Conservation (phyloP, 495 filamentous ascomycete genomes). For the Hyaloscypha hepaticicola region DNA sequence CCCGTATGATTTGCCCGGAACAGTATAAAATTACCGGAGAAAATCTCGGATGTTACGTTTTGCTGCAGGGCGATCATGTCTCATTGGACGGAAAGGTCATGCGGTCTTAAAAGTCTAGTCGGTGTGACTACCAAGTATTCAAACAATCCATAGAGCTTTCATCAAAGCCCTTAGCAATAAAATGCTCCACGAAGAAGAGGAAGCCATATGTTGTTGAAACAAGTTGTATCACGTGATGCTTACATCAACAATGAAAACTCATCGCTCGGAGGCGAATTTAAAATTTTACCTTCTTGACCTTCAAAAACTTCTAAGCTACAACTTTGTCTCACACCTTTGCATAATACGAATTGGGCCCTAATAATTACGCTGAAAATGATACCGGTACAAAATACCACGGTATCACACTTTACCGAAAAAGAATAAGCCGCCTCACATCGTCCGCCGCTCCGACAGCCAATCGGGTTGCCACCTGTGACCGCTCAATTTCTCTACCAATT, state of each 20-base stretch:
- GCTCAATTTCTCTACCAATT: neutral
- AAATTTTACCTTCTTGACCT: neutral
- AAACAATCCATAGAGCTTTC: no score
- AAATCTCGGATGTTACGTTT: no score
- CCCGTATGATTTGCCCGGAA: no score
- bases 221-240: neutral
- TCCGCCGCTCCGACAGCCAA: constrained; percentile 33
- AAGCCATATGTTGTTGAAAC: no score
- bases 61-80: no score
- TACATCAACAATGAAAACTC: neutral
- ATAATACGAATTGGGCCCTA: neutral
- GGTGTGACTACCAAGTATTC: no score
- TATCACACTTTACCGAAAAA: neutral
- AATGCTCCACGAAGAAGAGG: no score
- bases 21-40: no score
- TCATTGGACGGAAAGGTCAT: no score
- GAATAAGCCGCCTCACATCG: neutral
- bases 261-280: neutral
- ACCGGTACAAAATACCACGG: neutral
- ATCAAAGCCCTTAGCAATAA: no score
- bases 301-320: neutral
- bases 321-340: neutral
- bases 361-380: neutral
- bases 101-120: no score
- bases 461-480: neutral